Conservation (phyloP, 768 basidiomycete species). For the Leccinum uliginosum region DNA sequence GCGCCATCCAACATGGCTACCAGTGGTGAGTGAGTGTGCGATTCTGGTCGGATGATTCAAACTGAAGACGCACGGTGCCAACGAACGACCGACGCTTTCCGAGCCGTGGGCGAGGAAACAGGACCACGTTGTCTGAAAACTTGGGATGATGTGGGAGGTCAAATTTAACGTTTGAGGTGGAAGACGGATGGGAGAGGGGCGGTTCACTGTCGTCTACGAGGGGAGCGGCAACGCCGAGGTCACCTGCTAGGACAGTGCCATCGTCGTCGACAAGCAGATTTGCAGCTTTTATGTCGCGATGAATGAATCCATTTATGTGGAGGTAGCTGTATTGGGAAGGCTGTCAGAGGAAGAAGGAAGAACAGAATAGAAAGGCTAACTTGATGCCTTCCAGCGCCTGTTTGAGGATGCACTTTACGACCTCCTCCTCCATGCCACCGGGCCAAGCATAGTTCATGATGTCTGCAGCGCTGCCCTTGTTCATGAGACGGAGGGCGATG, state of each 20-base stretch:
- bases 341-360: not conserved
- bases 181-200: conserved; percentile 24
- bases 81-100: conserved; percentile 91
- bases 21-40: conserved; percentile 1
- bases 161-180: conserved; percentile 34
- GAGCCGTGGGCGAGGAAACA: conserved; percentile 39
- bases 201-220: conserved; percentile 62
- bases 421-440: conserved; percentile 89
- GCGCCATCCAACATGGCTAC: conserved; percentile 95
- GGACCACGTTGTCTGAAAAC: not conserved
- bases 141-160: conserved; percentile 23
- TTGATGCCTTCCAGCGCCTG: conserved; percentile 88
- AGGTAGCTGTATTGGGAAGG: conserved; percentile 52
- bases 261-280: conserved; percentile 91
- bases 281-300: conserved; percentile 91
- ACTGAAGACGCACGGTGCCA: conserved; percentile 60
- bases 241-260: conserved; percentile 85
- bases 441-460: conserved; percentile 82
- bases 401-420: conserved; percentile 75
- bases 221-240: conserved; percentile 89
- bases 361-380: conserved; percentile 38
- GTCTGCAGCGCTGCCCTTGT: conserved; percentile 80
- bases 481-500: conserved; percentile 89
- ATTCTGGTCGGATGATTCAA: not conserved
- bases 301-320: conserved; percentile 88